Evolutionary conservation across 192 early-diverging fungal species (phyloP), one percentile per base, ranked within the genome.

Genomic region (Glomus cerebriforme): DNA sequence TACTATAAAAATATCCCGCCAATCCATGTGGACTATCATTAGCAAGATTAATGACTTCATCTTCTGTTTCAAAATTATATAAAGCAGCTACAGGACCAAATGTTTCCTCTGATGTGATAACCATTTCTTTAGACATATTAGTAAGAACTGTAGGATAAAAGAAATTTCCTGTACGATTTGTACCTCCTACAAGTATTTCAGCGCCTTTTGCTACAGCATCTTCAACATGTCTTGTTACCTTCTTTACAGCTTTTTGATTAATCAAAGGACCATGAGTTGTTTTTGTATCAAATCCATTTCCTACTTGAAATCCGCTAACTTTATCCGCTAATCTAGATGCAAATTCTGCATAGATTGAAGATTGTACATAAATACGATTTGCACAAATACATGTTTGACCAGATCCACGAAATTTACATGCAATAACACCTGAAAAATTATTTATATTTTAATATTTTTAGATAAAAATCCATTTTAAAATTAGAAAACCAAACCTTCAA

Each of bases 61-160:
- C 92, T 73, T 96, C 95, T 19, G 89, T 89, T 0, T 89, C 77
- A 81, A 98, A 98, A 19, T 77, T 85, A 82, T 89, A 92, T 35
- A 98, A 83, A 15, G 88, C 90, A 35, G 93, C 94, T 31, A 98
- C 88, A 8, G 97, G 96, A 9, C 97, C 97, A 90, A 98, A 98
- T 7, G 92, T 93, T 82, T 98, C 97, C 81, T 96, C 93, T 24
- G 79, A 84, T 32, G 89, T 81, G 66, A 97, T 90, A 17, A 78
- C 78, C 91, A 95, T 94, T 34, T 88, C 85, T 39, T 88, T 85
- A 8, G 84, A 87, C 81, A 94, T 90, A n/a, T 89, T 86, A 1
- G 85, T 84, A 35, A 98, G 79, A 26, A 98, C 87, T 1, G 96
- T 97, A 26, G 95, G 95, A 37, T 93, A 87, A 77, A 91, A 95